Conservation (phyloP, 176 grass and related monocot species). For the Cenchrus fungigraminus region DNA sequence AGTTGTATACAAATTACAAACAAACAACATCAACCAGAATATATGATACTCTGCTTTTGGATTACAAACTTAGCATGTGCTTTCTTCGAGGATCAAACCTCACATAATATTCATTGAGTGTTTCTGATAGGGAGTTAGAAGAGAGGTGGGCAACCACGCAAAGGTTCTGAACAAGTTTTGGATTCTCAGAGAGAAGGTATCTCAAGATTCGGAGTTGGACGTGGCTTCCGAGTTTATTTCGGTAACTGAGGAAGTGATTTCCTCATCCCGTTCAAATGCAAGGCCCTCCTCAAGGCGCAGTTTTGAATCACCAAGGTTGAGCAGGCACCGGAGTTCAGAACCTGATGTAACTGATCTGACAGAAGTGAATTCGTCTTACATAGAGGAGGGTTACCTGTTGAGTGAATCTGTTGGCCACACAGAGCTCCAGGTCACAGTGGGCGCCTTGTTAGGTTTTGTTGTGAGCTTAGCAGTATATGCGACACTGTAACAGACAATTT, state of each 20-base stretch:
- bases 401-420: slow-evolving; percentile 88
- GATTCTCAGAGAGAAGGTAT: slow-evolving; percentile 29
- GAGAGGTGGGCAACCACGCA: slow-evolving; percentile 83
- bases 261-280: not conserved
- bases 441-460: slow-evolving; percentile 77
- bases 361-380: slow-evolving; percentile 20
- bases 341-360: slow-evolving; percentile 23
- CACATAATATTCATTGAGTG: not conserved
- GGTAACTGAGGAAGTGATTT: slow-evolving; percentile 28
- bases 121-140: slow-evolving; percentile 80
- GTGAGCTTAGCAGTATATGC: slow-evolving; percentile 61
- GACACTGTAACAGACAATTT: slow-evolving; percentile 48
- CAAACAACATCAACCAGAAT: not conserved
- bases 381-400: slow-evolving; percentile 33
- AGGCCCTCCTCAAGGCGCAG: not conserved
- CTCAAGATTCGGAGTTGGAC: slow-evolving; percentile 28
- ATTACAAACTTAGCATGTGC: not conserved
- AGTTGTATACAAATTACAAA: not conserved
- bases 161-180: slow-evolving; percentile 66
- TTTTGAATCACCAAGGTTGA: slow-evolving; percentile 17
- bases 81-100: slow-evolving; percentile 1
- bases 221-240: slow-evolving; percentile 42
- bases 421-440: slow-evolving; percentile 66
- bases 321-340: not conserved
- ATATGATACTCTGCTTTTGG: not conserved